Base-by-base conservation (phyloP, 2,329 filamentous ascomycete species). In the Dendryphion nanum region DNA sequence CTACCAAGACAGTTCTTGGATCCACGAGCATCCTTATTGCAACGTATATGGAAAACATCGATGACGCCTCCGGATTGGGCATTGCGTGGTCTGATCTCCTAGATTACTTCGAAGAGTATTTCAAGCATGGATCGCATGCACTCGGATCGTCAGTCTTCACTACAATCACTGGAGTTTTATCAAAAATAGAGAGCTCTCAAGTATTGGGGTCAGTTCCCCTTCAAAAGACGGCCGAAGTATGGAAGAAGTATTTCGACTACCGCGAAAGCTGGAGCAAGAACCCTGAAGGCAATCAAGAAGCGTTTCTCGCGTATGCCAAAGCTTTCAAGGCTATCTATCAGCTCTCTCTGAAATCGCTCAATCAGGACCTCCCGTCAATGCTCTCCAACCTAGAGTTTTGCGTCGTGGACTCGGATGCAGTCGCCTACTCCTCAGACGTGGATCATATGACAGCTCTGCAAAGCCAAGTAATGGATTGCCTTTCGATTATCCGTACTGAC, bases 301-400 rank as follows among this genome's bases (percentile, higher is more conserved):
- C 87, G 8, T 77, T 91, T n/a, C 70, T 87, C 19, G 86, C 89
- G n/a, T 96, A 95, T 67, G 78, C 93, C 1, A 77, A 82, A 16
- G 77, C 85, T 1, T 78, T 93, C 28, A 74, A 81, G 39, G 83
- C 93, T 51, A 75, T 97, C 1, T 95, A 95, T 56, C 78, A 81
- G 1, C 76, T 96, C 4, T 79, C 89, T 33, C 76, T 83, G 41
- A 67, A 73, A 6, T 76, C 80, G 13, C 69, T 95, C 15, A 76
- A 77, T 7, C 70, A 79, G 0, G 73, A 81, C 3, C 76, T 89
- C 6, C 70, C 75, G 28, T 76, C 74, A n/a, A 84, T 94, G 63
- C 74, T 95, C 1, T 70, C 70, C 3, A 79, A 95, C 32, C 70
- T 96, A 20, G 78, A 82, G 26, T 72, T 82, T 36, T 83, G 87